A percentile compares a stretch with the other conserved stretches of the same genome.
phyloP scores from a whole-genome alignment of 2,329 filamentous ascomycete species.

The Aspergillus sp. region DNA sequence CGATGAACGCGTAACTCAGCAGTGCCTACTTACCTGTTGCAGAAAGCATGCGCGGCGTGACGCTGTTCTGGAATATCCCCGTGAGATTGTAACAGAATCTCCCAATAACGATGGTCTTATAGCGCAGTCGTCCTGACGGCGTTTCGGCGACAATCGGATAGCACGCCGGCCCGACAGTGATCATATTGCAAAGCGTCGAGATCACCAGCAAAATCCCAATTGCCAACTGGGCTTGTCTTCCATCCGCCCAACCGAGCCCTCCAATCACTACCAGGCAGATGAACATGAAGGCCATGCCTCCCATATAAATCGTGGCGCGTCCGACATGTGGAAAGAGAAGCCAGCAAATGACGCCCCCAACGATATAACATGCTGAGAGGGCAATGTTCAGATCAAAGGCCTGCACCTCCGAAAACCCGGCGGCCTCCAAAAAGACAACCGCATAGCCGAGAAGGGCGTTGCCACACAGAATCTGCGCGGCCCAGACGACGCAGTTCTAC shows the following conservation, averaged over 20 bases:
- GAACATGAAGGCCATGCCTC: constrained; percentile 41
- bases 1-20: constrained; percentile 8
- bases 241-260: constrained; percentile 26
- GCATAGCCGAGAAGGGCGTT: constrained; percentile 38
- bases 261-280: constrained; percentile 37
- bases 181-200: constrained; percentile 55
- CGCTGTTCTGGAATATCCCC: constrained; percentile 43
- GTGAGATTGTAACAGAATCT: constrained; percentile 50
- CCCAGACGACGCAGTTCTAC: constrained; percentile 44
- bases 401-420: constrained; percentile 37
- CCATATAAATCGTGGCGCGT: constrained; percentile 43
- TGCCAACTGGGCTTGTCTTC: constrained; percentile 25
- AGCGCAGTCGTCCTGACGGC: constrained; percentile 53
- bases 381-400: constrained; percentile 43
- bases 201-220: constrained; percentile 48
- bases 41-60: constrained; percentile 29
- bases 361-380: constrained; percentile 41
- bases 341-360: constrained; percentile 43
- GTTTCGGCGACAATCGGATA: constrained; percentile 55
- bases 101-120: constrained; percentile 45
- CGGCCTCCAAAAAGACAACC: constrained; percentile 40
- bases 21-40: constrained; percentile 18
- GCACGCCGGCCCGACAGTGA: constrained; percentile 54
- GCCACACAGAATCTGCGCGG: constrained; percentile 40
- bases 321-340: constrained; percentile 42